A percentile compares a stretch with the other conserved stretches of the same genome.
phyloP scores from a whole-genome alignment of 768 basidiomycete species.

The Suillus fuscotomentosus region DNA sequence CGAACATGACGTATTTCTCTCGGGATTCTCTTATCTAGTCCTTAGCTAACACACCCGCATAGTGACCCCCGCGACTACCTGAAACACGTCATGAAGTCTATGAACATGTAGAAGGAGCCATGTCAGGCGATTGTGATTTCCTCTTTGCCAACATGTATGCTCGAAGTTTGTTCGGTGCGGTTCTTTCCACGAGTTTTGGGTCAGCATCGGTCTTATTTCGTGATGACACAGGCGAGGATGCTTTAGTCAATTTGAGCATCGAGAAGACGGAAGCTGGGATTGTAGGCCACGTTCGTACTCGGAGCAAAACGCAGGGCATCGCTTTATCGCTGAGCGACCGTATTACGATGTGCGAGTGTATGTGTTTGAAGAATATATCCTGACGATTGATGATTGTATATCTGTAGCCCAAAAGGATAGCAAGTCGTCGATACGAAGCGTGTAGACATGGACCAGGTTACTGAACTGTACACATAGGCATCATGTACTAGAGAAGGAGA shows the following conservation, averaged over 20 bases:
- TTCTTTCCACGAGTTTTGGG: neutral
- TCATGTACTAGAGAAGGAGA: neutral
- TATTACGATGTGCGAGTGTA: neutral
- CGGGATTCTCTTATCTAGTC: neutral
- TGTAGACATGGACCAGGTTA: neutral
- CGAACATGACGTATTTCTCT: constrained; percentile 62
- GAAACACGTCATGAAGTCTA: constrained; percentile 74
- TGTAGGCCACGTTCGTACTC: constrained; percentile 63
- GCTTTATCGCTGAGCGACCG: constrained; percentile 38
- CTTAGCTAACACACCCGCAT: neutral
- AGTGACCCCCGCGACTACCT: constrained; percentile 84
- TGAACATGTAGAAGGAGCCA: constrained; percentile 82
- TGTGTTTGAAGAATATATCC: neutral
- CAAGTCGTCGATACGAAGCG: neutral
- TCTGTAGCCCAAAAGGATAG: neutral
- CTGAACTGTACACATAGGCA: neutral
- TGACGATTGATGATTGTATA: neutral
- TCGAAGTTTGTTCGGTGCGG: constrained; percentile 80
- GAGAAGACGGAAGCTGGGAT: constrained; percentile 81
- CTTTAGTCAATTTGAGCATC: constrained; percentile 85
- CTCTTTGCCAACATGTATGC: constrained; percentile 93
- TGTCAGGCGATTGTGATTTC: constrained; percentile 93
- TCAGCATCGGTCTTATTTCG: neutral
- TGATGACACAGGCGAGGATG: constrained; percentile 73
- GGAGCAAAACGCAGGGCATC: constrained; percentile 94